phyloP scores from a whole-genome alignment of 305 asterid species.

The Caryopteris hybrid region DNA sequence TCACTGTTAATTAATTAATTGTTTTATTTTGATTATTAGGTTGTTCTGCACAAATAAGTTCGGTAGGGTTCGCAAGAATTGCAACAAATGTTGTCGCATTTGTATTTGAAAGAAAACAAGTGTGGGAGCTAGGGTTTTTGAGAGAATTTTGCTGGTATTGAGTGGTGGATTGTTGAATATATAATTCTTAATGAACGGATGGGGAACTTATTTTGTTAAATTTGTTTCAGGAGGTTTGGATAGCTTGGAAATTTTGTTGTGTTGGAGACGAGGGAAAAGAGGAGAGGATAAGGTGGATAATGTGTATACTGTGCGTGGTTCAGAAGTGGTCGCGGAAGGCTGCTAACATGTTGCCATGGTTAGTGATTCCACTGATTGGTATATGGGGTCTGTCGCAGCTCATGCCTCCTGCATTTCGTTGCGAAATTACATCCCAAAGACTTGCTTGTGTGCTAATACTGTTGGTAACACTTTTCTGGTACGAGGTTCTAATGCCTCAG shows the following conservation, averaged over 20 bases:
- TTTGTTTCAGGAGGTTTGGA: slow-evolving; percentile 21
- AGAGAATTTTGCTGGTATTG: background rate
- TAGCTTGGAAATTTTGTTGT: slow-evolving; percentile 18
- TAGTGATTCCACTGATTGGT: slow-evolving; percentile 90
- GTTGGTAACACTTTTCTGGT: slow-evolving; percentile 86
- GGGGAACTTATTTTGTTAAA: slow-evolving; percentile 15
- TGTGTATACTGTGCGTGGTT: slow-evolving; percentile 97
- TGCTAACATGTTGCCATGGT: slow-evolving; percentile 99
- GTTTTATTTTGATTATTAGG: slow-evolving; percentile 34
- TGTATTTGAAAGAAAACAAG: slow-evolving; percentile 24
- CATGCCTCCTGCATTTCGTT: slow-evolving; percentile 89
- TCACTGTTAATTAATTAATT: slow-evolving; percentile 16
- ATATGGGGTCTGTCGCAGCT: slow-evolving; percentile 95
- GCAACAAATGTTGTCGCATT: slow-evolving; percentile 36
- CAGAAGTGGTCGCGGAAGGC: slow-evolving; percentile 96
- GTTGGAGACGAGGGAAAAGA: slow-evolving; percentile 39
- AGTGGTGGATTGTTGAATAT: background rate
- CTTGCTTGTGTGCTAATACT: slow-evolving; percentile 86
- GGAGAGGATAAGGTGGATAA: slow-evolving; percentile 66
- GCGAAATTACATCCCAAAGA: slow-evolving; percentile 87
- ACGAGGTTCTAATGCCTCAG: slow-evolving; percentile 91
- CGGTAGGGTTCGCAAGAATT: slow-evolving; percentile 59
- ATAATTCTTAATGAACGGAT: slow-evolving; percentile 19
- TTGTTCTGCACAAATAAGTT: slow-evolving; percentile 40
- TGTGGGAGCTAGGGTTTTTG: slow-evolving; percentile 29